Evolutionary conservation across 2,329 filamentous ascomycete species (phyloP).

Genomic region (Penicillium thymicola): DNA sequence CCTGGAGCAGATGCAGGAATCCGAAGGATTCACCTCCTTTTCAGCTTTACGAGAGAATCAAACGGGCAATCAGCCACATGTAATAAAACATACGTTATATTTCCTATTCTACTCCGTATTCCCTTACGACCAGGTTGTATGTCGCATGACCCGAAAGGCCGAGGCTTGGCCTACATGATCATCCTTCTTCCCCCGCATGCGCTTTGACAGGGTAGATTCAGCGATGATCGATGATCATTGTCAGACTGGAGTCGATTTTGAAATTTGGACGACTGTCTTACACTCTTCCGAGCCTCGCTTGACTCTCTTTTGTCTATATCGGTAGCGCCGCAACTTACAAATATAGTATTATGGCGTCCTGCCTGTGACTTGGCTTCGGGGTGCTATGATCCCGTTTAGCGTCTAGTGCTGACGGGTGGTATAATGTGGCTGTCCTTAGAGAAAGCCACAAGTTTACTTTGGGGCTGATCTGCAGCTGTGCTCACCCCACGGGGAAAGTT

Average conservation of each 20-base stretch:
- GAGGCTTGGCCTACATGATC: neutral
- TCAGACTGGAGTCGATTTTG: neutral
- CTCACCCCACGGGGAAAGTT: conserved; percentile 4
- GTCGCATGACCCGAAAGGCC: neutral
- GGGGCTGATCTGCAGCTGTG: conserved; percentile 3
- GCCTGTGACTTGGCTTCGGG: neutral
- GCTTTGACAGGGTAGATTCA: neutral
- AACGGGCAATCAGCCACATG: neutral
- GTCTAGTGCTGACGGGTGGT: conserved; percentile 4
- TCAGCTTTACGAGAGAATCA: neutral
- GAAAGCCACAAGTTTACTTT: conserved; percentile 1
- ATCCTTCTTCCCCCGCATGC: neutral
- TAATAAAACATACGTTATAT: neutral
- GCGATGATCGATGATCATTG: neutral
- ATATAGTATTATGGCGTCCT: neutral
- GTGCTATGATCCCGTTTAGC: neutral
- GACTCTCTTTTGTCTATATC: neutral
- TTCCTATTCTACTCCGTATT: neutral
- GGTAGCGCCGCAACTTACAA: neutral
- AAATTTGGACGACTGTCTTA: neutral
- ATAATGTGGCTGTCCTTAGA: neutral
- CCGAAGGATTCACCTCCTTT: neutral
- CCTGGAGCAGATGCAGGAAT: neutral
- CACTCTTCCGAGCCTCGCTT: neutral
- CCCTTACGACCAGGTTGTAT: neutral